Evolutionary conservation across 768 basidiomycete genomes (phyloP).

Genomic region (Boletellus sp.): DNA sequence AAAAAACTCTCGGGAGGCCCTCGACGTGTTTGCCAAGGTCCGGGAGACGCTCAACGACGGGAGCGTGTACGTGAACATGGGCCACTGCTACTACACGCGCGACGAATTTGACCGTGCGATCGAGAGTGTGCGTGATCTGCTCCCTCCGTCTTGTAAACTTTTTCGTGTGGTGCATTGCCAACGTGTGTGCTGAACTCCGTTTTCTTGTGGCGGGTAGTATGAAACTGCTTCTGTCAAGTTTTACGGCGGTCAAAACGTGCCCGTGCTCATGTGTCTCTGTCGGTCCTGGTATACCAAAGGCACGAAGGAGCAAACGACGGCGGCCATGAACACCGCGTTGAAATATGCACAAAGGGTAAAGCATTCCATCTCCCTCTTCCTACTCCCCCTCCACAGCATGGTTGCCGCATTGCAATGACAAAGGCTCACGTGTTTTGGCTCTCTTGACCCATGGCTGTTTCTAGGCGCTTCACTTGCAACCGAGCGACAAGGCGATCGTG

Average conservation of each 20-base stretch:
- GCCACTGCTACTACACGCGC: slow-evolving; percentile 88
- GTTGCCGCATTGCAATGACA: neutral
- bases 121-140: slow-evolving; percentile 67
- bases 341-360: slow-evolving; percentile 76
- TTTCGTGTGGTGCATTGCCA: too few relatives aligned
- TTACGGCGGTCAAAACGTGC: slow-evolving; percentile 67
- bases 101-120: slow-evolving; percentile 97
- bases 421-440: neutral
- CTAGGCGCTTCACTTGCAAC: slow-evolving; percentile 81
- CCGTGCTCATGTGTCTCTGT: slow-evolving; percentile 80
- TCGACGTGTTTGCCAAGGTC: slow-evolving; percentile 87
- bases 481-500: slow-evolving; percentile 82
- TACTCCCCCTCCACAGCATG: neutral
- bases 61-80: slow-evolving; percentile 93
- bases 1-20: slow-evolving; percentile 79
- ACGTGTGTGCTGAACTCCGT: too few relatives aligned
- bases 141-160: neutral
- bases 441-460: neutral
- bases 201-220: slow-evolving; percentile 51
- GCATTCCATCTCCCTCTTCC: neutral
- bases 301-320: slow-evolving; percentile 80
- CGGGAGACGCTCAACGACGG: slow-evolving; percentile 80
- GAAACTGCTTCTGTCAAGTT: slow-evolving; percentile 84
- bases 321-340: slow-evolving; percentile 80
- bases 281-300: slow-evolving; percentile 95